phyloP scores from a whole-genome alignment of 2,329 filamentous ascomycete genomes.

The Alternaria ethzedia region DNA sequence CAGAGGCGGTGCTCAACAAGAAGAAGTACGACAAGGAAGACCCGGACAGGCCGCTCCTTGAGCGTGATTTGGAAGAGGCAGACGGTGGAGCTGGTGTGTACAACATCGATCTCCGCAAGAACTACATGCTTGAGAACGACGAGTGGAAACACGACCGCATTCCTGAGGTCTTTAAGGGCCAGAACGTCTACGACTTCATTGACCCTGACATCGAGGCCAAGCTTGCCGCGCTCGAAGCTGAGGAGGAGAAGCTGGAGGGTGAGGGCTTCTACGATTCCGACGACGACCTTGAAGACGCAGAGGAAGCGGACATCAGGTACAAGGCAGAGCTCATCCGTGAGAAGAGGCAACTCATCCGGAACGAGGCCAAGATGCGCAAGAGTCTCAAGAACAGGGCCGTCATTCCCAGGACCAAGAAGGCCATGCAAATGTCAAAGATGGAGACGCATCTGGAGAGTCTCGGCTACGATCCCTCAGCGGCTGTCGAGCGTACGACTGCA shows the following conservation, averaged over 20 bases:
- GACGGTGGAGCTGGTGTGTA: slow-evolving; percentile 95
- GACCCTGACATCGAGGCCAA: slow-evolving; percentile 96
- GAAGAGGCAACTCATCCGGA: slow-evolving; percentile 90
- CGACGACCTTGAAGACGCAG: slow-evolving; percentile 80
- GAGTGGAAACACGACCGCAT: slow-evolving; percentile 98
- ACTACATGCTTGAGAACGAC: slow-evolving; percentile 84
- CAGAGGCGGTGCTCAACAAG: slow-evolving; percentile 77
- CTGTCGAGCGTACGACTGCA: slow-evolving; percentile 72
- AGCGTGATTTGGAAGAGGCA: slow-evolving; percentile 87
- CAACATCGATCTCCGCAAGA: slow-evolving; percentile 87
- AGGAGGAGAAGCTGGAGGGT: slow-evolving; percentile 89
- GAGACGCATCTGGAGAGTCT: slow-evolving; percentile 83
- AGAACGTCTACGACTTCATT: slow-evolving; percentile 97
- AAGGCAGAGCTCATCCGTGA: slow-evolving; percentile 96
- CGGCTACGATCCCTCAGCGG: slow-evolving; percentile 80
- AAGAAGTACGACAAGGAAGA: slow-evolving; percentile 92
- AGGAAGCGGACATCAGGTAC: slow-evolving; percentile 84
- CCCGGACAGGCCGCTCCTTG: slow-evolving; percentile 79
- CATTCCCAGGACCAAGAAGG: slow-evolving; percentile 81
- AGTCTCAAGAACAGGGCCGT: slow-evolving; percentile 95
- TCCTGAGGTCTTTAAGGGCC: slow-evolving; percentile 91
- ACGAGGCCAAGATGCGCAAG: slow-evolving; percentile 95
- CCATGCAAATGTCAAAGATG: slow-evolving; percentile 86
- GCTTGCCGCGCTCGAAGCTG: slow-evolving; percentile 88
- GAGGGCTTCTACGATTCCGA: slow-evolving; percentile 88